These are phyloP conservation scores for Exophiala mesophila DNA, from an alignment of 2,329 filamentous ascomycete genomes.

Conservation along the genomic window DNA sequence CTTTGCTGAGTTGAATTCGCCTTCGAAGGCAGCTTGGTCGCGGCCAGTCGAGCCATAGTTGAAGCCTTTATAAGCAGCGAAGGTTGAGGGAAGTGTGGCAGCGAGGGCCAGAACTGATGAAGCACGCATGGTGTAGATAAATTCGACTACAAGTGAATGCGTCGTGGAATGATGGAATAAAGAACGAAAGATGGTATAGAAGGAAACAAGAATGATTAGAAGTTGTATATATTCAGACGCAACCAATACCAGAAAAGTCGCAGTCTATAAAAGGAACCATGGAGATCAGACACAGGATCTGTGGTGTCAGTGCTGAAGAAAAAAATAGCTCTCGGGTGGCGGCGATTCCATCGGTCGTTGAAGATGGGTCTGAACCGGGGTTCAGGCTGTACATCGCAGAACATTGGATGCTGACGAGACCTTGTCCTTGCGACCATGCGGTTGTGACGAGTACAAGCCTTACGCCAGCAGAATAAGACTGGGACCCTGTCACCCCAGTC, in stretches of 20 bases:
- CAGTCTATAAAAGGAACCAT: too few species aligned
- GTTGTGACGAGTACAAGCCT: not conserved
- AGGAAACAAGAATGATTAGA: too few species aligned
- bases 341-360: too few species aligned
- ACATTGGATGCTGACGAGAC: not conserved
- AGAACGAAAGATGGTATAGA: too few species aligned
- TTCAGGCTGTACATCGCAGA: too few species aligned
- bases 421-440: not conserved
- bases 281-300: too few species aligned
- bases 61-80: constrained; percentile 40
- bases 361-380: too few species aligned
- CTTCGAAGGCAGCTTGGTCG: constrained; percentile 40
- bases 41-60: constrained; percentile 44
- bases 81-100: constrained; percentile 26
- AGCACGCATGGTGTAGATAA: constrained; percentile 29
- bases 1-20: constrained; percentile 44
- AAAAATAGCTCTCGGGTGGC: too few species aligned
- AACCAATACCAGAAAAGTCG: too few species aligned
- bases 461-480: not conserved
- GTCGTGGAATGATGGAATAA: too few species aligned
- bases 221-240: too few species aligned
- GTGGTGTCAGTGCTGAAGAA: too few species aligned
- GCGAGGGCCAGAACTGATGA: constrained; percentile 31
- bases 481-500: not conserved
- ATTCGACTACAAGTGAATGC: constrained; percentile 8